Base-by-base conservation (phyloP, 2,329 filamentous ascomycete genomes). In the Fusarium anguioides region DNA sequence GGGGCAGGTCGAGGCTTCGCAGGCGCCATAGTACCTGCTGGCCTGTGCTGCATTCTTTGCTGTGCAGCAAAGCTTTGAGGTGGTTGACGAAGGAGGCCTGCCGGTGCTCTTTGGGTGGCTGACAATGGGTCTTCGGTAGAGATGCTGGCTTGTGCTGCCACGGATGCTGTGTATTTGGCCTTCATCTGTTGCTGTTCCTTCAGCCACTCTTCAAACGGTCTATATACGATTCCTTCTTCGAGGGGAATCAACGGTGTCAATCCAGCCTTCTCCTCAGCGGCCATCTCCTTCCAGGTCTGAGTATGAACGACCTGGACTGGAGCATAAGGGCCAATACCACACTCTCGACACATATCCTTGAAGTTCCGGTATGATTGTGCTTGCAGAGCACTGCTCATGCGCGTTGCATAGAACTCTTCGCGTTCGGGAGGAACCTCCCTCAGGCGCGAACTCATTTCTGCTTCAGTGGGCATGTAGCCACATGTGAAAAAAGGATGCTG, bases 401-500 rank as follows among this genome's bases (percentile, higher is more conserved):
- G 81, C 20, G 81, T 78, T 27, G 79, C 77, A 68, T 88, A 88
- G 64, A 90, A 90, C 41, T 86, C 82, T n/a, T 86, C 80, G 20
- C 79, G 80, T 17, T 87, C 84, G 2, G 88, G 88, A 3, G 86
- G 81, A 21, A 81, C 76, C 27, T 90, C 87, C 40, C 87, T 82
- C 9, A 90, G 76, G 46, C 84, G 85, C 7, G 81, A 75, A 18
- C 81, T 88, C 73, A 90, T 89, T 65, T 90, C 87, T 39, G 82
- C 78, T 18, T 84, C 75, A 11, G 80, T 77, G 9, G 92, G 93
- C 76, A 95, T 88, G 77, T 90, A 93, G 15, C 91, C 91, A 27
- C 89, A 85, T 50, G 86, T 87, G 81, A 96, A 96, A 77, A 95
- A 96, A 8, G 88, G 83, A 74, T 96, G 92, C 68, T 91, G 87